These are phyloP conservation scores for Boletus huronensis DNA, from an alignment of 768 basidiomycete genomes.

Conservation along the genomic window DNA sequence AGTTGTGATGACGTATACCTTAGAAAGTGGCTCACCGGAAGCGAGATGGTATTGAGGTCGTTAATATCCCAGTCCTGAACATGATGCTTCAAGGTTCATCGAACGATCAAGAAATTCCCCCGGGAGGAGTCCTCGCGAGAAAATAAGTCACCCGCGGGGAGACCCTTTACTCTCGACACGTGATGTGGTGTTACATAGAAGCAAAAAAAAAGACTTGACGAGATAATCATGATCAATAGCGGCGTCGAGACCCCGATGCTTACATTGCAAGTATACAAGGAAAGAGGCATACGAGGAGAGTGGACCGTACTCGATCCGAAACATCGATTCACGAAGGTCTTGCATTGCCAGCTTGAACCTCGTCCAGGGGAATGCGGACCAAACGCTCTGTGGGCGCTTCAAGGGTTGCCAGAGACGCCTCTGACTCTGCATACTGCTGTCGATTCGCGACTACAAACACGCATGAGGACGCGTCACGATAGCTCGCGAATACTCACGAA, in stretches of 20 bases:
- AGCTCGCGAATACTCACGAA: conserved; percentile 44
- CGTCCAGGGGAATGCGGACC: conserved; percentile 72
- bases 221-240: background rate
- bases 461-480: background rate
- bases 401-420: conserved; percentile 18
- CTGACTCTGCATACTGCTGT: conserved; percentile 29
- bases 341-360: conserved; percentile 40
- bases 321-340: conserved; percentile 7
- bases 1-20: background rate
- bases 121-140: background rate
- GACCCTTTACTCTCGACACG: background rate
- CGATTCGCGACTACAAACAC: conserved; percentile 46
- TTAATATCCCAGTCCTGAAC: background rate
- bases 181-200: background rate
- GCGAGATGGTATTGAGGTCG: background rate
- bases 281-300: too few species aligned
- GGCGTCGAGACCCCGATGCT: background rate
- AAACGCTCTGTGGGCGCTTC: conserved; percentile 52
- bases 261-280: background rate
- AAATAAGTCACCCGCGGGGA: background rate
- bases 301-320: background rate
- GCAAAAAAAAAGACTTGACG: background rate
- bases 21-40: background rate
- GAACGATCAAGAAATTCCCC: background rate
- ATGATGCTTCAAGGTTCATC: background rate